A percentile compares a stretch with the other conserved stretches of the same genome.
These are phyloP conservation scores for Xylaria palmicola DNA, from an alignment of 495 filamentous ascomycete species.

Conservation along the genomic window DNA sequence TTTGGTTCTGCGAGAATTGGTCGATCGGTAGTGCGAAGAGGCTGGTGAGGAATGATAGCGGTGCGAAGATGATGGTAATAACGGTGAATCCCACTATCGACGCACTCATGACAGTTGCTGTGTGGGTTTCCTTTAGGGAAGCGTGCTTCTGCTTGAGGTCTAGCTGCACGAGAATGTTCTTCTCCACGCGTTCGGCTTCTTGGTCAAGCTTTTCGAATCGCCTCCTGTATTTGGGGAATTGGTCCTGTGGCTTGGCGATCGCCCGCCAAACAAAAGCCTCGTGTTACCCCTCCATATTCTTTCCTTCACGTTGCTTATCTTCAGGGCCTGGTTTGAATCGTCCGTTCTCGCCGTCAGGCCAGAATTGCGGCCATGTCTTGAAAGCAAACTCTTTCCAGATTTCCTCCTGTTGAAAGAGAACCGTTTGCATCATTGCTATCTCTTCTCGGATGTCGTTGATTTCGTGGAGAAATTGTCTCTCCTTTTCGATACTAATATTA, in stretches of 20 bases:
- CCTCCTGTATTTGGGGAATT: not conserved
- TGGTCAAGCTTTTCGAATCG: constrained; percentile 1
- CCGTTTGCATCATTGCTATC: not conserved
- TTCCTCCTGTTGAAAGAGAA: constrained; percentile 1
- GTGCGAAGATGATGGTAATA: not conserved
- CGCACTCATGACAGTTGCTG: not conserved
- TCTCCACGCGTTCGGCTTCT: not conserved
- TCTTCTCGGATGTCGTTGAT: constrained; percentile 4
- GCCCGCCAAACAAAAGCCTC: no score
- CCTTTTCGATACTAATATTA: not conserved
- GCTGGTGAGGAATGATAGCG: not conserved
- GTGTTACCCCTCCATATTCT: no score
- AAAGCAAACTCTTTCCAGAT: constrained; percentile 1
- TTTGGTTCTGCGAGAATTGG: not conserved
- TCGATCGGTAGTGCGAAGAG: not conserved
- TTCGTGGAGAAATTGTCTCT: not conserved
- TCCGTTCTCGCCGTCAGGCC: not conserved
- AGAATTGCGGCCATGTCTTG: not conserved
- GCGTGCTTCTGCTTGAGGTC: constrained; percentile 2
- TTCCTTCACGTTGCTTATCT: not conserved
- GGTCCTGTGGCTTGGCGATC: not conserved
- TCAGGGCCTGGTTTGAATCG: not conserved
- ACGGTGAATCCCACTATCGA: not conserved
- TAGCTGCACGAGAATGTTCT: not conserved
- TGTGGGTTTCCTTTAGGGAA: not conserved